Evolutionary conservation across 129 eudicot genomes (phyloP), one percentile per base, ranked within the genome.

Genomic region (Dittrichia graveolens): DNA sequence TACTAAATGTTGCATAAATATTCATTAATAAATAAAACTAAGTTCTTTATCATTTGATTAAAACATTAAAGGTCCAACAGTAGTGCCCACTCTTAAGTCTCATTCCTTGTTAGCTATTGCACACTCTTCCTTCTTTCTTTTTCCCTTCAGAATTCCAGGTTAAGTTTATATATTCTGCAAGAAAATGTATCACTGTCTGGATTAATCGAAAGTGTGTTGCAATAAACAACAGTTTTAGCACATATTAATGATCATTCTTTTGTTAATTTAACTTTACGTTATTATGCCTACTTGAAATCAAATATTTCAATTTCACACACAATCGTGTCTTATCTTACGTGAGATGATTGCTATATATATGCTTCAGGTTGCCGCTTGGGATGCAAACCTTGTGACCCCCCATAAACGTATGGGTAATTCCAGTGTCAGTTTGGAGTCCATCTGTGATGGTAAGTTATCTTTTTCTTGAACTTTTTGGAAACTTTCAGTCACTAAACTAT

Each of bases 351-450:
- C 48, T 64, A 18, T 57, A 56, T 24, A 24, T 24, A 24, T 24
- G 31, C 68, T 77, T 66, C 59, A 94, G 99, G 76, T 94, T 71
- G 97, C 97, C 35, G 99, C 97, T 75, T 94, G 99, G 99, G 99
- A 94, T 83, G 99, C 99, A 75, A 94, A 94, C 81, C 99, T 94
- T 57, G 89, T 90, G 41, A 74, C 93, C 67, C 99, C 97, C 34
- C 99, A 86, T 80, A 94, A 90, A 82, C 97, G 99, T 57, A 90
- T 94, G 99, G 99, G 97, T 40, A 94, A 94, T 88, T 81, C 96
- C 52, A 82, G 67, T 43, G 61, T 94, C 52, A 74, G 60, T 65
- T 78, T 94, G 83, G 89, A 85, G 63, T 64, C 72, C 80, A 48
- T 94, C 12, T 94, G 97, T 71, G 97, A 94, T 83, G 99, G 99